phyloP scores from a whole-genome alignment of 371 early-diverging fungal species.

The Mortierella sp. region DNA sequence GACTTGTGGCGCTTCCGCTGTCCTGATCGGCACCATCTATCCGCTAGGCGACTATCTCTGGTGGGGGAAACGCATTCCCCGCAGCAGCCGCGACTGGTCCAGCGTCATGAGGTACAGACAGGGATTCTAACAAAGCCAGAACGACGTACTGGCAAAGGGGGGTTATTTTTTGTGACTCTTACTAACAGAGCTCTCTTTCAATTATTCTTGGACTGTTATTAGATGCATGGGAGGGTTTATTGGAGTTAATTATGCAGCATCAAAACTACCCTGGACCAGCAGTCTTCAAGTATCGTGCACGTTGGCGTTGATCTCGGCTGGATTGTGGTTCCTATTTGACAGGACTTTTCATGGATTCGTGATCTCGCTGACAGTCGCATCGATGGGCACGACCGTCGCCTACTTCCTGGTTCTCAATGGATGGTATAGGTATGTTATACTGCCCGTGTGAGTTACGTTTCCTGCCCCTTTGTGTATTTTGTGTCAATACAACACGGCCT shows the following conservation, averaged over 20 bases:
- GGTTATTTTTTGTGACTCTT: too few species aligned
- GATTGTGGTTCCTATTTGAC: conserved; percentile 74
- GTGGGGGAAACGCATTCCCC: conserved; percentile 53
- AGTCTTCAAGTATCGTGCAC: conserved; percentile 65
- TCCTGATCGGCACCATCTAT: conserved; percentile 65
- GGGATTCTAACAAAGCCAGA: too few species aligned
- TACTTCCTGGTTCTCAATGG: conserved; percentile 63
- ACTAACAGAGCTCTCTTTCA: neutral
- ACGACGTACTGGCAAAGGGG: too few species aligned
- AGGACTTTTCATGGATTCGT: conserved; percentile 68
- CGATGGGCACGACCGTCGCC: conserved; percentile 65
- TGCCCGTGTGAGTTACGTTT: too few species aligned
- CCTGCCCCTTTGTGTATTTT: too few species aligned
- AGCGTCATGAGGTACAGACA: conserved; percentile 64
- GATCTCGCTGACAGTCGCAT: conserved; percentile 59
- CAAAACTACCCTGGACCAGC: conserved; percentile 66
- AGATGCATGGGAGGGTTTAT: conserved; percentile 70
- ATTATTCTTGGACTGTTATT: neutral
- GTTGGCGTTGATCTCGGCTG: conserved; percentile 62
- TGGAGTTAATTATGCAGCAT: conserved; percentile 68
- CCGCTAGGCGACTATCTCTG: conserved; percentile 60
- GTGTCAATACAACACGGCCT: too few species aligned
- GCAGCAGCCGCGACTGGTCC: conserved; percentile 60
- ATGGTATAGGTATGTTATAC: conserved; percentile 68
- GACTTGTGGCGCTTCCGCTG: conserved; percentile 63